These are phyloP conservation scores for Candida tetrigidarum DNA, from an alignment of 1,139 yeast genomes.

Conservation along the genomic window DNA sequence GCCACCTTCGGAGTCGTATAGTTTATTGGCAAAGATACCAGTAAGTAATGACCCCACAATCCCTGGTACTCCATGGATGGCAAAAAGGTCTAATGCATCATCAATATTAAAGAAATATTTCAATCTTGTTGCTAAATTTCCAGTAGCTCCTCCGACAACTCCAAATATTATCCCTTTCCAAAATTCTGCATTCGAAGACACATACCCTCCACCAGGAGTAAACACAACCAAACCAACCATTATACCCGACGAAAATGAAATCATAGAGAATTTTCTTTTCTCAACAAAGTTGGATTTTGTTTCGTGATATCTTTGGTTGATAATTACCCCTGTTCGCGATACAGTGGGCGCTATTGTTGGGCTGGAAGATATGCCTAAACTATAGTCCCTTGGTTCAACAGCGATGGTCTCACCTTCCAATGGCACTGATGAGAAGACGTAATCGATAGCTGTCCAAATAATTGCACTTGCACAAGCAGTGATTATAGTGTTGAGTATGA, in stretches of 20 bases:
- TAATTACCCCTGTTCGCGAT: slow-evolving; percentile 25
- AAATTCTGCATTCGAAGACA: slow-evolving; percentile 38
- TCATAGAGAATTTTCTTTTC: slow-evolving; percentile 40
- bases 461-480: slow-evolving; percentile 42
- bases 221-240: slow-evolving; percentile 50
- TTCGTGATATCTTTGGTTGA: slow-evolving; percentile 25
- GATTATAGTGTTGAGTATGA: slow-evolving; percentile 39
- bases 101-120: slow-evolving; percentile 45
- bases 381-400: neutral
- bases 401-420: slow-evolving; percentile 26
- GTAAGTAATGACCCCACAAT: slow-evolving; percentile 46
- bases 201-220: slow-evolving; percentile 52
- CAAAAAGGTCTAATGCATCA: slow-evolving; percentile 51
- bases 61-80: slow-evolving; percentile 51
- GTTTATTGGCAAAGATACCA: slow-evolving; percentile 43
- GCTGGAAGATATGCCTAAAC: neutral
- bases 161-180: slow-evolving; percentile 51
- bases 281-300: slow-evolving; percentile 22
- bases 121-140: slow-evolving; percentile 46
- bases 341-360: slow-evolving; percentile 7
- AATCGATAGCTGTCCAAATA: slow-evolving; percentile 45
- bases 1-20: slow-evolving; percentile 46
- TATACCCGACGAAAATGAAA: slow-evolving; percentile 47
- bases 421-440: slow-evolving; percentile 43
- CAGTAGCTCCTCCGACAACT: slow-evolving; percentile 37